Percentiles rank a stretch among this genome's conserved stretches.
phyloP scores from a whole-genome alignment of 164 flowering plant species.

The Santalum album region DNA sequence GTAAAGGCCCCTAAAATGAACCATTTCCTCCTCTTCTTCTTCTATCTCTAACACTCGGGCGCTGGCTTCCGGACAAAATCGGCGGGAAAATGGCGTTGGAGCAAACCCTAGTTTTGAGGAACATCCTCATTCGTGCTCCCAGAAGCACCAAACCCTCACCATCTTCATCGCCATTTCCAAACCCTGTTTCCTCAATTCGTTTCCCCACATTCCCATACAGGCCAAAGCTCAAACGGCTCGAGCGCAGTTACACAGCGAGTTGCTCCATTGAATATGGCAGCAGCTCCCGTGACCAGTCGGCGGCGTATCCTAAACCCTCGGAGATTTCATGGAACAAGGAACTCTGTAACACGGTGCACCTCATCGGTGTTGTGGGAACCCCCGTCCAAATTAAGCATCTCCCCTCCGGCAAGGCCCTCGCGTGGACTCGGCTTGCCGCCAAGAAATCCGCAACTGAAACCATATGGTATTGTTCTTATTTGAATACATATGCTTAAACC shows the following conservation, averaged over 20 bases:
- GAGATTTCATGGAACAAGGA: conserved; percentile 87
- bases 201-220: not conserved
- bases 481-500: not conserved
- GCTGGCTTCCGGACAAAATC: not conserved
- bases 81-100: not conserved
- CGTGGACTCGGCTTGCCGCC: conserved; percentile 79
- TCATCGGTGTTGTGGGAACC: conserved; percentile 62
- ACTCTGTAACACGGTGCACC: conserved; percentile 54
- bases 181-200: not conserved
- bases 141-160: not conserved
- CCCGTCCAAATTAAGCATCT: conserved; percentile 65
- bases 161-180: not conserved
- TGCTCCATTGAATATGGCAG: conserved; percentile 9
- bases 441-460: conserved; percentile 61
- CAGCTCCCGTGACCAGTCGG: conserved; percentile 17
- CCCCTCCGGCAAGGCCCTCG: conserved; percentile 62
- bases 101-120: not conserved
- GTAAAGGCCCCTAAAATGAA: too few species aligned
- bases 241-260: not conserved
- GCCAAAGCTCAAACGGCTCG: not conserved
- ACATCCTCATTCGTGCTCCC: conserved; percentile 7
- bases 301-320: conserved; percentile 45
- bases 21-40: too few species aligned
- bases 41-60: too few species aligned
- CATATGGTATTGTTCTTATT: conserved; percentile 25